A percentile compares a stretch with the other conserved stretches of the same genome.
These are phyloP conservation scores for Dendrobium catenatum DNA, from an alignment of 106 monocot genomes.

Conservation along the genomic window DNA sequence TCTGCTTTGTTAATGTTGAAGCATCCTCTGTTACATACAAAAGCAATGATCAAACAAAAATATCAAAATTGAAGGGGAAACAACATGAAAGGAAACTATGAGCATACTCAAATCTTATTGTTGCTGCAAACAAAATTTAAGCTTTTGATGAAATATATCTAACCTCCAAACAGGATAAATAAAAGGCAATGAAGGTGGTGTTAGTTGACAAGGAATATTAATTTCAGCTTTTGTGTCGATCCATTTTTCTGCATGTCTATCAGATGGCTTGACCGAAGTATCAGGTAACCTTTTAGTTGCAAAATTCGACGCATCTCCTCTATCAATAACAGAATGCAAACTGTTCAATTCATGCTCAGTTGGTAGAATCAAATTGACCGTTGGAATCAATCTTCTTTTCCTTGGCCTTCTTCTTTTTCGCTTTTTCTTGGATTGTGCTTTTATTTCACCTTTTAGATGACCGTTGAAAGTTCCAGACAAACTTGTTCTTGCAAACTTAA, in stretches of 20 bases:
- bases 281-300: neutral
- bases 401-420: neutral
- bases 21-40: constrained; percentile 14
- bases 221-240: neutral
- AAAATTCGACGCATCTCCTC: no score
- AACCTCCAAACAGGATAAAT: constrained; percentile 20
- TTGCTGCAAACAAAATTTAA: neutral
- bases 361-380: neutral
- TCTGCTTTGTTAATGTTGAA: constrained; percentile 12
- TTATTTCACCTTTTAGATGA: neutral
- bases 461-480: neutral
- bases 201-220: neutral
- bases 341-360: neutral
- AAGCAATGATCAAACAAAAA: neutral
- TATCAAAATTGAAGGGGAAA: neutral
- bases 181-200: constrained; percentile 4
- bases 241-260: neutral
- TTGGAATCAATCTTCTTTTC: neutral
- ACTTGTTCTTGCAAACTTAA: neutral
- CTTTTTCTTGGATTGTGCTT: neutral
- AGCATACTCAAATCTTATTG: neutral
- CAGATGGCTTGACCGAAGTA: neutral
- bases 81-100: neutral
- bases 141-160: neutral
- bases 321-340: neutral